phyloP scores from a whole-genome alignment of 306 rosid species.

The Acacia melanoxylon region DNA sequence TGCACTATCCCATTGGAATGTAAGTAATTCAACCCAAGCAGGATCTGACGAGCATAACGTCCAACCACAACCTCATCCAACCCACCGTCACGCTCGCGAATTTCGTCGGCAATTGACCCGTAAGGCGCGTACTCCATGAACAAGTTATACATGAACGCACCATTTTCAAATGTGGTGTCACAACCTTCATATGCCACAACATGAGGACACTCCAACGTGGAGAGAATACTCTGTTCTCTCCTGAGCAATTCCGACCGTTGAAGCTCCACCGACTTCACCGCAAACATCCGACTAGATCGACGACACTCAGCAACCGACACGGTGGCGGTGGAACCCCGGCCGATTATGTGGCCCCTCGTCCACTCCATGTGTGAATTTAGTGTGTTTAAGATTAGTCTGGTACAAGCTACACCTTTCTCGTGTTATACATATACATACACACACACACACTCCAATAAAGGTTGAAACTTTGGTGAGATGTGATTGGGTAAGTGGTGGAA shows the following conservation, averaged over 20 bases:
- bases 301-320: slow-evolving; percentile 49
- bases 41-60: slow-evolving; percentile 53
- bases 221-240: slow-evolving; percentile 59
- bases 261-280: slow-evolving; percentile 65
- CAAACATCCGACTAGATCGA: slow-evolving; percentile 44
- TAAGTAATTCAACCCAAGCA: slow-evolving; percentile 57
- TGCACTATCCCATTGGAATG: slow-evolving; percentile 79
- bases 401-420: not conserved
- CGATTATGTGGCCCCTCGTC: slow-evolving; percentile 65
- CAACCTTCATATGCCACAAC: slow-evolving; percentile 62
- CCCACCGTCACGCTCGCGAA: slow-evolving; percentile 34
- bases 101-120: slow-evolving; percentile 58
- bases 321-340: slow-evolving; percentile 81
- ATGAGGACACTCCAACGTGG: slow-evolving; percentile 48
- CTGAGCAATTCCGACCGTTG: slow-evolving; percentile 49
- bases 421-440: too few species aligned
- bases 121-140: slow-evolving; percentile 72
- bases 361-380: slow-evolving; percentile 50
- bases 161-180: slow-evolving; percentile 61
- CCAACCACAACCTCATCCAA: slow-evolving; percentile 45
- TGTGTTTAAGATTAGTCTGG: not conserved
- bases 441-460: too few species aligned
- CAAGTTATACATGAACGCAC: slow-evolving; percentile 52
- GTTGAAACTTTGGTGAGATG: slow-evolving; percentile 15
- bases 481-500: slow-evolving; percentile 36